phyloP scores from a whole-genome alignment of 345 rosid genomes.

The Eucalyptus dawsonii region DNA sequence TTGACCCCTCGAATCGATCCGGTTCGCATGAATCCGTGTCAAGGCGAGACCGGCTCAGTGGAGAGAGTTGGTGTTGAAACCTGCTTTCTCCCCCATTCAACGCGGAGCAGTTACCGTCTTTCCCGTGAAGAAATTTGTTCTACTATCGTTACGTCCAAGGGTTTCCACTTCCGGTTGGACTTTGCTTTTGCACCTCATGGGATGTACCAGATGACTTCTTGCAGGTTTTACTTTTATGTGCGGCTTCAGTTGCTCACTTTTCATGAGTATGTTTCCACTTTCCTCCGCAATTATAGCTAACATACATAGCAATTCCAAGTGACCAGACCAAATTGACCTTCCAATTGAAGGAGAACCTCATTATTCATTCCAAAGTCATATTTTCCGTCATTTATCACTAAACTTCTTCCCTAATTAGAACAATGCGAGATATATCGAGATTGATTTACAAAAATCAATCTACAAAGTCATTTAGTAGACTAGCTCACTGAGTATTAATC shows the following conservation, averaged over 20 bases:
- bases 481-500: not conserved
- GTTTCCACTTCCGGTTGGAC: too few species aligned
- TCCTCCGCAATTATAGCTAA: not conserved
- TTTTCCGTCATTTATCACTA: not conserved
- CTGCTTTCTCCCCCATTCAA: not conserved
- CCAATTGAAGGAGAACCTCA: not conserved
- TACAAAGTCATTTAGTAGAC: not conserved
- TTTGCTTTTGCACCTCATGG: not conserved
- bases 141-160: too few species aligned
- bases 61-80: not conserved
- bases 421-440: not conserved
- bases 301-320: not conserved
- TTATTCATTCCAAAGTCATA: not conserved
- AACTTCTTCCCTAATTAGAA: not conserved
- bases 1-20: not conserved
- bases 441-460: not conserved
- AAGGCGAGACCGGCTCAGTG: not conserved
- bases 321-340: not conserved
- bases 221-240: not conserved
- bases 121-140: accelerated
- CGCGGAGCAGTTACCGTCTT: not conserved
- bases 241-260: not conserved
- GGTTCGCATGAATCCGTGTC: not conserved
- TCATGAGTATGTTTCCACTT: not conserved
- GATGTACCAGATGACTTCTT: not conserved